Evolutionary conservation across 345 rosid genomes (phyloP).

Genomic region (Eucalyptus pauciflora): DNA sequence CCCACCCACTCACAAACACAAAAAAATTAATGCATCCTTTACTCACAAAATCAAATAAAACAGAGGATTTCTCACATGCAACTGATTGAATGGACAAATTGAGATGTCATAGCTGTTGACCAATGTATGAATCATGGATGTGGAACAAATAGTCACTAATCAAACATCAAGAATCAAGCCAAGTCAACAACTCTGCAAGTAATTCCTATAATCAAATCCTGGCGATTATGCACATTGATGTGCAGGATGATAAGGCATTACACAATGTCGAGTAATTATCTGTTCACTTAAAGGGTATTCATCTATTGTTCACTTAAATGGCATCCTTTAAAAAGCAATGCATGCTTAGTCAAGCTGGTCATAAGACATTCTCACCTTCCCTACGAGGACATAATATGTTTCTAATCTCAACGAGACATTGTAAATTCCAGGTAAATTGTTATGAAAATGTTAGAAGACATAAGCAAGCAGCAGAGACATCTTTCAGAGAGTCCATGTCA

Average conservation of each 20-base stretch:
- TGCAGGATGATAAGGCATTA: neutral
- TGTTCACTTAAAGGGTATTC: neutral
- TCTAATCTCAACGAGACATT: neutral
- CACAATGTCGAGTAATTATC: neutral
- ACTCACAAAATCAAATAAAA: neutral
- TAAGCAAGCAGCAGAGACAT: neutral
- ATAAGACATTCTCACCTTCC: neutral
- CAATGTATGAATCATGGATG: neutral
- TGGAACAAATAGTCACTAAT: neutral
- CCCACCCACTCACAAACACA: neutral
- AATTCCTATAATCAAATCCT: neutral
- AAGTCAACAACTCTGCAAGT: neutral
- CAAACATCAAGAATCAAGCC: neutral
- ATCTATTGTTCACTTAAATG: neutral
- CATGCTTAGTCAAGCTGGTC: neutral
- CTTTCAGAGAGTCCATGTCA: neutral
- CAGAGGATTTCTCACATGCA: neutral
- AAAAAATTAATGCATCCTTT: neutral
- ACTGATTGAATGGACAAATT: neutral
- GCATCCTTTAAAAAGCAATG: neutral
- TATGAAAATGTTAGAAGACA: neutral
- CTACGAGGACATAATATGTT: neutral
- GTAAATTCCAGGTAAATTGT: neutral
- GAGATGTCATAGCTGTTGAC: neutral
- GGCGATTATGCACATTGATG: neutral